phyloP scores from a whole-genome alignment of 2,329 filamentous ascomycete species.

The Hortaea werneckii region DNA sequence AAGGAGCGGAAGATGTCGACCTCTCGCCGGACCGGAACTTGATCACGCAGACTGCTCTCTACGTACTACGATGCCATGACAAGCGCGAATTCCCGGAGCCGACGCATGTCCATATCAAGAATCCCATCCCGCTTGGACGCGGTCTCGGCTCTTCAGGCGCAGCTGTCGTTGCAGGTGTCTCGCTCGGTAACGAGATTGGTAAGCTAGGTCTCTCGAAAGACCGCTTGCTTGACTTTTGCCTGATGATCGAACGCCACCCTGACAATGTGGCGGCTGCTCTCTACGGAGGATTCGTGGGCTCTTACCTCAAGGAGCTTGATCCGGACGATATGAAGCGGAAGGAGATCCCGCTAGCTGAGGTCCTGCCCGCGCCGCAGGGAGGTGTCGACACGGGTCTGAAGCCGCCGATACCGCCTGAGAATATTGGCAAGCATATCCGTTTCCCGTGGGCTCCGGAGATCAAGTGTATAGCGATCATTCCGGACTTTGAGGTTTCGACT shows the following conservation, averaged over 20 bases:
- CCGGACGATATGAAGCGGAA: constrained; percentile 81
- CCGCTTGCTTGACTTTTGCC: constrained; percentile 83
- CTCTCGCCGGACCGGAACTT: constrained; percentile 81
- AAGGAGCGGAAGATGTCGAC: constrained; percentile 67
- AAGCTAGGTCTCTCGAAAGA: constrained; percentile 66
- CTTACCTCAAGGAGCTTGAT: constrained; percentile 84
- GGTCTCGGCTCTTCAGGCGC: constrained; percentile 93
- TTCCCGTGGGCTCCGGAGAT: constrained; percentile 91
- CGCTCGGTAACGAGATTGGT: constrained; percentile 81
- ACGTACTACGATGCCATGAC: constrained; percentile 86
- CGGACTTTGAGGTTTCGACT: constrained; percentile 91
- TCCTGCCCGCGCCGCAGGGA: constrained; percentile 79
- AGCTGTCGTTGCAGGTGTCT: constrained; percentile 90
- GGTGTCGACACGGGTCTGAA: constrained; percentile 79
- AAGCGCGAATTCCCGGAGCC: constrained; percentile 72
- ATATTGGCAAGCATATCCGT: constrained; percentile 93
- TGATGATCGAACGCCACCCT: constrained; percentile 92
- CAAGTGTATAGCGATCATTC: constrained; percentile 94
- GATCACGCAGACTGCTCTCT: constrained; percentile 86
- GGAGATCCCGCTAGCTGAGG: constrained; percentile 90
- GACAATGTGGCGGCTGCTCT: constrained; percentile 92
- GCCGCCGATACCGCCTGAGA: constrained; percentile 78
- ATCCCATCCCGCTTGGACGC: constrained; percentile 85
- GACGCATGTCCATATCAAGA: constrained; percentile 89
- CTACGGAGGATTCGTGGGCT: constrained; percentile 93